Evolutionary conservation across 129 eudicot genomes (phyloP), one percentile per base, ranked within the genome.

Genomic region (Lactuca sativa): DNA sequence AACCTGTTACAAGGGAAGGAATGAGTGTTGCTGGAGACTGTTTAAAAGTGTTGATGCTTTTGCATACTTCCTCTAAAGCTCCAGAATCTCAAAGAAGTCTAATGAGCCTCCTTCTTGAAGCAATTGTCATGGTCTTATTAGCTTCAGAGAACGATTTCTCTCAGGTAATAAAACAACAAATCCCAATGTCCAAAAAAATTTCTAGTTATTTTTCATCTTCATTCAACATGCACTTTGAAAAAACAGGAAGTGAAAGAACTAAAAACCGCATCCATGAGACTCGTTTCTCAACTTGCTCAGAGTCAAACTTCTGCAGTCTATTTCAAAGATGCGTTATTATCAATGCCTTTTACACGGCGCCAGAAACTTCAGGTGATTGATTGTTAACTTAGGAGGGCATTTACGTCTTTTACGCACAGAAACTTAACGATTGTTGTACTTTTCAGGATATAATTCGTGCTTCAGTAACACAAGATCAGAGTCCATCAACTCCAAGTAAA

Each of bases 221-320:
- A 51, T 73, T 21, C 36, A 30, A 10, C 31, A 36, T 56, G 61
- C 52, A 52, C 64, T 49, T 57, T 16, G 62, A 57, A 64, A 61
- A 69, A 67, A 77, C 83, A 95, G 97, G 97, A 95, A 72, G 77
- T 80, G 49, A 78, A 76, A 64, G 97, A 85, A 31, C 62, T 95
- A 68, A 86, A 82, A 72, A 77, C 74, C 59, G 77, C 85, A 7
- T 77, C 89, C 56, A 69, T 90, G 72, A 83, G 81, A 71, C 78
- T 90, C 66, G 99, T 95, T 63, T 81, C 99, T 64, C 97, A 90
- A 76, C 87, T 95, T 80, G 97, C 90, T 69, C 96, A 87, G 78
- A 81, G 79, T 77, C 90, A 91, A 68, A 74, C 82, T 56, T 86
- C 93, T 56, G 84, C 97, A 59, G 75, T 73, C 43, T 65, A 62